Evolutionary conservation across 257 asterid genomes (phyloP), one percentile per base, ranked within the genome.

Genomic region (Galeopsis tetrahit): DNA sequence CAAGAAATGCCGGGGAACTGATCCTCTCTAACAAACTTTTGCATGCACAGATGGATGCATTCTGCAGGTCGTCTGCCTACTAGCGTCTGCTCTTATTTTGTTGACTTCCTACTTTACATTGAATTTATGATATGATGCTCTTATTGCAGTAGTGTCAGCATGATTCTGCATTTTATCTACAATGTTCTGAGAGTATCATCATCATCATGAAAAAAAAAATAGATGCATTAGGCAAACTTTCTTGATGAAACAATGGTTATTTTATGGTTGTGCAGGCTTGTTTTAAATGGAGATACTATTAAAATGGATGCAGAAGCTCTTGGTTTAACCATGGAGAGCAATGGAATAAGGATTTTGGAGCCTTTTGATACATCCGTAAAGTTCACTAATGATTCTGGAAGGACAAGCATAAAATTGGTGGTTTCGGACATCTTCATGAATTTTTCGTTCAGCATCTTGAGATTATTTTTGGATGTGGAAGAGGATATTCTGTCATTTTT

Each of bases 261-360:
- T 35, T 65, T 33, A 28, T 83, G 70, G 79, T 75, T 53, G 66
- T 84, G 78, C 91, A 94, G 99, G 93, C 79, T 94, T 78, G 90
- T 88, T 77, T 65, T 89, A 72, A 87, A 89, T 79, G 98, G 93
- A 6, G 84, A 80, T 70, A 83, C 86, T n/a, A 62, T 84, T 51
- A 88, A 94, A 71, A 75, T 91, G 88, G 83, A 72, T 82, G 98
- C 93, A 15, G 83, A 85, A 42, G 88, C 81, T 76, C 88, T 88
- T 84, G 97, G 91, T 64, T 81, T 94, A 63, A 91, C 92, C 67
- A 77, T 94, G 97, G 99, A 94, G 87, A 91, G 99, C 89, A 94
- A 91, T 79, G 99, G 98, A 74, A 80, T 94, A 68, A 85, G 85
- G 77, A 90, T 94, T 75, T 84, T 94, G 89, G 99, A 94, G 84